Evolutionary conservation across 306 rosid genomes (phyloP), one percentile per base, ranked within the genome.

Genomic region (Pterocarpus santalinus): DNA sequence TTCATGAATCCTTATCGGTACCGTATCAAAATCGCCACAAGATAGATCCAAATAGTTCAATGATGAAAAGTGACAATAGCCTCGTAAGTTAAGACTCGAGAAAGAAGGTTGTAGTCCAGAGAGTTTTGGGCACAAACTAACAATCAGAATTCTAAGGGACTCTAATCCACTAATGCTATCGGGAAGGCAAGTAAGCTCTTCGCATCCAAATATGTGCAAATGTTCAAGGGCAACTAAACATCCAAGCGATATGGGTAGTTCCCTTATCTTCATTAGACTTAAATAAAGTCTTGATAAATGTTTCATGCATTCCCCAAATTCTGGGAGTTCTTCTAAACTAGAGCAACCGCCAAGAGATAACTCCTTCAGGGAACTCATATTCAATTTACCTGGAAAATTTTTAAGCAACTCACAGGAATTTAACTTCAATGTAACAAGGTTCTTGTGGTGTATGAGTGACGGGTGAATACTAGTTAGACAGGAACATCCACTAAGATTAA

Each of bases 101-200:
- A 10, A 3, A 32, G 75, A 75, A 70, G 73, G 38, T 39, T 82
- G 77, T 17, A 83, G 44, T 5, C 10, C 49, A 4, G 5, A 5
- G 3, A 84, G 53, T 10, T 68, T 68, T 3, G 77, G 55, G 81
- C 88, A 88, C n/a, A 82, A 66, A 16, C 47, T 56, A 62, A 81
- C 69, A 73, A 17, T 4, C 22, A 79, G 51, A 51, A 9, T 9
- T 32, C 41, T 38, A 2, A 84, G 77, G 7, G 35, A 67, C 62
- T 47, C 68, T n/a, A 84, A 49, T 16, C 62, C 55, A 17, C 7
- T 14, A 41, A 65, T 64, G 13, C 62, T 71, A 12, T 28, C 32
- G 17, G 72, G 73, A 65, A 65, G 56, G 49, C 79, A 87, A 46
- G 41, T 8, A 47, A 69, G 75, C 1, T 70, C 12, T 34, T 34